A percentile compares a stretch with the other conserved stretches of the same genome.
Conservation (phyloP, 75 land plant species). For the Pinus taeda region DNA sequence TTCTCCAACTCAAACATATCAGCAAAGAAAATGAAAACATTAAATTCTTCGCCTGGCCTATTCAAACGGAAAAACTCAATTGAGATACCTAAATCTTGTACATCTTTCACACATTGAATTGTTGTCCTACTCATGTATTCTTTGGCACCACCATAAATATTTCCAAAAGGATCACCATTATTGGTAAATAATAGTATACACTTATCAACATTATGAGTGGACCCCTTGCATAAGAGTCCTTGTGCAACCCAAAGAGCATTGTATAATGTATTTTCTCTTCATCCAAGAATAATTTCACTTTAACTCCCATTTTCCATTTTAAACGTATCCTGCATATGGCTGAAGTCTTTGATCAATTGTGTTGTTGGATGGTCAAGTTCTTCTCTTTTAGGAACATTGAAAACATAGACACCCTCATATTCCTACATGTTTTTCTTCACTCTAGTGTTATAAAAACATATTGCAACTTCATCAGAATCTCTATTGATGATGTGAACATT, state of each 20-base stretch:
- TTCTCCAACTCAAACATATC: constrained; percentile 55
- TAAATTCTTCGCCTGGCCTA: constrained; percentile 65
- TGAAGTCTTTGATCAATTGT: constrained; percentile 76
- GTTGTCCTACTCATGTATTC: constrained; percentile 78
- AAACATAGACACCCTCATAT: too few species aligned
- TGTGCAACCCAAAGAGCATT: constrained; percentile 98
- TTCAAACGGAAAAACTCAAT: too few species aligned
- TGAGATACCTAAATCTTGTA: constrained; percentile 85
- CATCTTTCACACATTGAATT: constrained; percentile 89
- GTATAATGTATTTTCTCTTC: constrained; percentile 78
- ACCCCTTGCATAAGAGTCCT: constrained; percentile 94
- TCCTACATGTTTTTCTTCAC: too few species aligned
- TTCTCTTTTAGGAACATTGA: too few species aligned
- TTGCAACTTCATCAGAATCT: too few species aligned
- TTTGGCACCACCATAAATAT: constrained; percentile 43
- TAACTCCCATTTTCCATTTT: constrained; percentile 73
- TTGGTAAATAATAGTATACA: constrained; percentile 81
- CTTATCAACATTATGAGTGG: constrained; percentile 70
- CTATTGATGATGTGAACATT: too few species aligned
- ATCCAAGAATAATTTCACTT: constrained; percentile 45
- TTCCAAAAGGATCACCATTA: constrained; percentile 92
- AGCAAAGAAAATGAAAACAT: constrained; percentile 71
- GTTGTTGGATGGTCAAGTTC: too few species aligned
- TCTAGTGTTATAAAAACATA: too few species aligned
- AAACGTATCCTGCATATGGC: constrained; percentile 56